Evolutionary conservation across 768 basidiomycete species (phyloP).

Genomic region (Postia placenta): DNA sequence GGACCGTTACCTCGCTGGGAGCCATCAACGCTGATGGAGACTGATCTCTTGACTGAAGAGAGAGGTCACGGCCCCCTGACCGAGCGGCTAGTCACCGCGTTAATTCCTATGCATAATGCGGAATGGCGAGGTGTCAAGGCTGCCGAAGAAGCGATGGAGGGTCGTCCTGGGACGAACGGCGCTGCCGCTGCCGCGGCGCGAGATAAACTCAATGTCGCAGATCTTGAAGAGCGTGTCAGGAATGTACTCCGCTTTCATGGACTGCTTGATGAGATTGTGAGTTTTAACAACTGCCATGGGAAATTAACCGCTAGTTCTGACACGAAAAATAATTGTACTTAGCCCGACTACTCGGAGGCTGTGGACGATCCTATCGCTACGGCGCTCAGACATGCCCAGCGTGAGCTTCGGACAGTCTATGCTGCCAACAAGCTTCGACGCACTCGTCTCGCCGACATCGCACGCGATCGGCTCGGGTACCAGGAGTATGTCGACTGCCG

Average conservation of each 20-base stretch:
- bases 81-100: constrained; percentile 73
- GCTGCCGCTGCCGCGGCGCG: constrained; percentile 73
- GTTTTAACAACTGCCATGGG: constrained; percentile 25
- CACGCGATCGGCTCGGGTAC: constrained; percentile 82
- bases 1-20: constrained; percentile 72
- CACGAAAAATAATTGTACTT: not conserved
- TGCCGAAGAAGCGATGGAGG: constrained; percentile 81
- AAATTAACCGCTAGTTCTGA: constrained; percentile 14
- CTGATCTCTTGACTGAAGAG: constrained; percentile 64
- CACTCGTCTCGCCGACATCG: constrained; percentile 62
- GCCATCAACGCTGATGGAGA: constrained; percentile 72
- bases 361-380: constrained; percentile 94
- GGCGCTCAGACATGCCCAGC: constrained; percentile 83
- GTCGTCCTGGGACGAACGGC: constrained; percentile 59
- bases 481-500: constrained; percentile 86
- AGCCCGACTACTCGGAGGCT: constrained; percentile 72
- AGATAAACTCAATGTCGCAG: constrained; percentile 73
- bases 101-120: constrained; percentile 63
- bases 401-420: constrained; percentile 69
- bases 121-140: constrained; percentile 78
- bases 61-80: constrained; percentile 84
- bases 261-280: constrained; percentile 61
- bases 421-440: constrained; percentile 83
- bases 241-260: constrained; percentile 78
- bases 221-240: constrained; percentile 67